These are phyloP conservation scores for Allium sativum DNA, from an alignment of 106 monocot species.

Conservation along the genomic window DNA sequence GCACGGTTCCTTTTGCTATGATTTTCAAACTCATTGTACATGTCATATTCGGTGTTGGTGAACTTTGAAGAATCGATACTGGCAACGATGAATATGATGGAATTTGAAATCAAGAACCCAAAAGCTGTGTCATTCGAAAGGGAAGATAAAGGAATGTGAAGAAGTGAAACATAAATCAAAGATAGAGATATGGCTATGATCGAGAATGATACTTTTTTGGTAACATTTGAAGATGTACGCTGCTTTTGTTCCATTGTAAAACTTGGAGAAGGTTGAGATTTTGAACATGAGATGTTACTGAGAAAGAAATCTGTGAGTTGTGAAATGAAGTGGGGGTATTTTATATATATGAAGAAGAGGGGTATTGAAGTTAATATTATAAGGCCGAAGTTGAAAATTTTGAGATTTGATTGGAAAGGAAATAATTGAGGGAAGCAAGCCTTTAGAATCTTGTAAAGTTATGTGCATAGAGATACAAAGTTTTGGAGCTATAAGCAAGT, in stretches of 20 bases:
- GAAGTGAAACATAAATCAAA: conserved; percentile 48
- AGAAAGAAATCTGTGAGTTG: background rate
- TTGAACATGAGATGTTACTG: no score
- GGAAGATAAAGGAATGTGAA: conserved; percentile 26
- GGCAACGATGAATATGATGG: conserved; percentile 62
- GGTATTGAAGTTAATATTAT: background rate
- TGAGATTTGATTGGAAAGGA: background rate
- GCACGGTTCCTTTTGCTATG: conserved; percentile 5
- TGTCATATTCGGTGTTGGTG: background rate
- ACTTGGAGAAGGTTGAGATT: no score
- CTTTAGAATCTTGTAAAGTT: background rate
- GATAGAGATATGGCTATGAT: conserved; percentile 48
- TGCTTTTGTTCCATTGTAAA: background rate
- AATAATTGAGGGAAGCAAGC: conserved; percentile 1
- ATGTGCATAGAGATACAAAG: background rate
- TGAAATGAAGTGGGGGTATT: background rate
- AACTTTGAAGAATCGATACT: no score
- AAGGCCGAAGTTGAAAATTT: background rate
- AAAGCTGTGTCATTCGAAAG: conserved; percentile 64
- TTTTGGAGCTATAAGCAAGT: conserved; percentile 1
- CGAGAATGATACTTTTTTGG: conserved; percentile 35
- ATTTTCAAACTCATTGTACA: conserved; percentile 24
- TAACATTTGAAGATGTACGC: background rate
- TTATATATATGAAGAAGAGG: background rate
- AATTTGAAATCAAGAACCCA: conserved; percentile 76